Evolutionary conservation across 495 filamentous ascomycete genomes (phyloP).

Genomic region (Penicilliopsis zonata): DNA sequence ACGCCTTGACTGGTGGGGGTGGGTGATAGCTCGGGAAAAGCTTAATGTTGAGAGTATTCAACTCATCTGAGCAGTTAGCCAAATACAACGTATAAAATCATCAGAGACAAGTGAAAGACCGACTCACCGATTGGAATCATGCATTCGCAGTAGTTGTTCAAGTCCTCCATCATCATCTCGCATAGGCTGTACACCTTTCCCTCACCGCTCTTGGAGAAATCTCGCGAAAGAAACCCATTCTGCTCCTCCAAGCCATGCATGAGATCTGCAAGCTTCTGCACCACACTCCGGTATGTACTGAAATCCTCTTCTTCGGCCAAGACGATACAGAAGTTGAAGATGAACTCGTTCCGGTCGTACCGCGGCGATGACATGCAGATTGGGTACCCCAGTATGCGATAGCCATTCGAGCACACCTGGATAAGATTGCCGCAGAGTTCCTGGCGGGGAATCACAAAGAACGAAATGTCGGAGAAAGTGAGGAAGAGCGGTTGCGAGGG

Average conservation of each 20-base stretch:
- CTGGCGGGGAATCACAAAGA: constrained; percentile 87
- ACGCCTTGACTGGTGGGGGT: constrained; percentile 65
- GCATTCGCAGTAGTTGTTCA: constrained; percentile 96
- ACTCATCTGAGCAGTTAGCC: constrained; percentile 50
- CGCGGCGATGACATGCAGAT: constrained; percentile 66
- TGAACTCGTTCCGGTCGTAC: constrained; percentile 89
- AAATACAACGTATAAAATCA: constrained; percentile 1
- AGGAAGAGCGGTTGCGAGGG: constrained; percentile 54
- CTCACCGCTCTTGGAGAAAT: constrained; percentile 33
- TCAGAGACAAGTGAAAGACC: not conserved
- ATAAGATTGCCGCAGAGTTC: constrained; percentile 77
- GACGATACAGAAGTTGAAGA: constrained; percentile 93
- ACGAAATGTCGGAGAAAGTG: constrained; percentile 68
- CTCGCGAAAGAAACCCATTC: constrained; percentile 52
- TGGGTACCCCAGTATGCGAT: constrained; percentile 78
- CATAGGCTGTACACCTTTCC: constrained; percentile 69
- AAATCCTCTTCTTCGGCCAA: constrained; percentile 59
- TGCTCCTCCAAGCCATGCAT: constrained; percentile 86
- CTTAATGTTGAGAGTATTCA: constrained; percentile 94
- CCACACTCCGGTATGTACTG: constrained; percentile 66
- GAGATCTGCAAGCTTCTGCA: constrained; percentile 68
- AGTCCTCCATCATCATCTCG: constrained; percentile 84
- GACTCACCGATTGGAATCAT: constrained; percentile 85
- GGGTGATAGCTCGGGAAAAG: constrained; percentile 74
- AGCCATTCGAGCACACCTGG: constrained; percentile 62